Base-by-base conservation (phyloP, 495 filamentous ascomycete genomes). In the Xylaria intraflava region DNA sequence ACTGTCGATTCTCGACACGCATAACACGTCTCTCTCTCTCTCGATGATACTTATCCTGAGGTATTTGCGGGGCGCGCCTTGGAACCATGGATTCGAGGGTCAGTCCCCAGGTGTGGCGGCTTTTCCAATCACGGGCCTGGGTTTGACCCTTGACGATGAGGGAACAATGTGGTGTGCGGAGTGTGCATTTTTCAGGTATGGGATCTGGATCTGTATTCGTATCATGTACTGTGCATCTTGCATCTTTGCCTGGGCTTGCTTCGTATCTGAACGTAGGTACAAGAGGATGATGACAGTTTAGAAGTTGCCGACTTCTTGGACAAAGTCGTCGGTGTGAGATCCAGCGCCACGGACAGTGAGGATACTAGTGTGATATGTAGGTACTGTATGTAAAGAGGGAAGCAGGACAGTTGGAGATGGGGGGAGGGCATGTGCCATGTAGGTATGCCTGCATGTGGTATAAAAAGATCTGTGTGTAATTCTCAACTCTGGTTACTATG, bases 1-100 rank as follows among this genome's bases (percentile, higher is more conserved):
- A 55, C 53, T 58, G 46, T 57, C 57, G 56, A 62, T 51, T 58
- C 57, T 53, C 45, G 55, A 43, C 48, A 61, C 45, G 27, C 31
- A 53, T 31, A 43, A n/a, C 31, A 44, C 38, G 49, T 49, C 19
- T 30, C 2, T 30, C 31, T 26, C 31, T 40, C 17, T n/a, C 14
- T 38, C 35, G 35, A n/a, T 8, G 10, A 6, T 43, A 26, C 19
- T 24, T 5, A 26, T 43, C n/a, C n/a, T n/a, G n/a, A n/a, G n/a
- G 20, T 45, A 45, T 46, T 48, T 54, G 51, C 51, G 51, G 51
- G 51, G 52, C 45, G 29, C 23, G n/a, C 16, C 30, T 23, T 22
- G 35, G 35, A 46, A 24, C 51, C 26, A 47, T 42, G 41, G 44
- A 47, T 47, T 46, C 43, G 43, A 42, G 41, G 33, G 22, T 54